Evolutionary conservation across 768 basidiomycete species (phyloP), one percentile per base, ranked within the genome.

Genomic region (Paxillus involutus): DNA sequence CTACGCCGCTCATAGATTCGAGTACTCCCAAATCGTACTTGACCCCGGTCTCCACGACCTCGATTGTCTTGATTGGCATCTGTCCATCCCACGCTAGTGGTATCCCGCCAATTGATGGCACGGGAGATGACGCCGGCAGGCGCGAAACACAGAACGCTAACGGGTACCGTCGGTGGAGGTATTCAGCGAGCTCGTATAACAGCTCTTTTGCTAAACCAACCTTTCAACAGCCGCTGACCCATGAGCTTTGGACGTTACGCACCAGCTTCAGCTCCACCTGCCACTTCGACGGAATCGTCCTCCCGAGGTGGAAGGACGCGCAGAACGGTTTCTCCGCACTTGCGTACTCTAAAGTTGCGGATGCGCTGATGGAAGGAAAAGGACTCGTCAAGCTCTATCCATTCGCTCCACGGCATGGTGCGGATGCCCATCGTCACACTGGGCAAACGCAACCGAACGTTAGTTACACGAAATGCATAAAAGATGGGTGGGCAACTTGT

Each of bases 371-470:
- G 85, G 29, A 61, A 59, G 12, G 72, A 67, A 62, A 83, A 87
- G 46, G 81, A 73, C 49, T 80, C 74, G 68, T 90, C 88, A 32
- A 89, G 75, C 73, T 91, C 86, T 49, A 89, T 84, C 88, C 89
- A 91, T 48, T 86, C 82, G 16, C 78, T 74, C 84, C 85, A 91
- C 8, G 74, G 74, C 86, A 91, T 88, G 45, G 68, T 75, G 24
- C 84, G 79, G 59, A 88, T 81, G 56, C 84, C 87, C 87, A 89
- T 89, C 30, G 85, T 89, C 19, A 88, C 78, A 57, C 86, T 88
- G 47, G 7, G 16, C 12, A 39, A 44, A 33, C 6, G 2, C 1
- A 16, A 44, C 13, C 4, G 24, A 49, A 19, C 3, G 16, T 59
- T 16, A 62, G 53, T n/a, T 3, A 61, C 5, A 19, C 2, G 9